Base-by-base conservation (phyloP, 331 rosid species). In the Phaseolus coccineus region DNA sequence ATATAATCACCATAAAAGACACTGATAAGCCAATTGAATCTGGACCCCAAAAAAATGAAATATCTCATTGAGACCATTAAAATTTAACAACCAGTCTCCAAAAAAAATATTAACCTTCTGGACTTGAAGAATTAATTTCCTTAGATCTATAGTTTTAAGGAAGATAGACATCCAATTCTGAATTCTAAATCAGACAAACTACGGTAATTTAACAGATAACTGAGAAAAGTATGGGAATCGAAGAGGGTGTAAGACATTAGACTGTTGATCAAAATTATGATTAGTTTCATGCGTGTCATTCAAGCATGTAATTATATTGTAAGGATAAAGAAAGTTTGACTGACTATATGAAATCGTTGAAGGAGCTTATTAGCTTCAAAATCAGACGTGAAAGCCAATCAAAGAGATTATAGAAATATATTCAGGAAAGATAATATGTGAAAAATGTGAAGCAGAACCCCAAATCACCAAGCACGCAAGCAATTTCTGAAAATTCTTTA, bases 181-280 rank as follows among this genome's bases (percentile, higher is more conserved):
- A 47, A 58, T 11, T 19, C 69, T 57, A 47, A 31, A 58, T 44
- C 7, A 10, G 77, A 70, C 64, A 58, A 55, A 68, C 37, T 40
- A 27, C 6, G 14, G 11, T 53, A 77, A 31, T 53, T 66, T 16
- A 69, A 66, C 33, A 28, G n/a, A 57, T 14, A 13, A 7, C 7
- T 12, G 55, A 39, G 67, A 28, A 58, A 4, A 22, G 28, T 24
- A 48, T 1, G 31, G 65, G 69, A 39, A 55, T 67, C 24, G 3
- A 61, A 19, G 67, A 72, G 37, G 40, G 42, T 57, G 42, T 2
- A 74, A 44, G 57, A 59, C 27, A 64, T 63, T 76, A 48, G 25
- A 46, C 11, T n/a, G 47, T 55, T 47, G 37, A 73, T n/a, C 58
- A 63, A 72, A 62, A 64, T 73, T 56, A 33, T 14, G 16, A 68